Evolutionary conservation across 768 basidiomycete species (phyloP).

Genomic region (Leccinum variicolor): DNA sequence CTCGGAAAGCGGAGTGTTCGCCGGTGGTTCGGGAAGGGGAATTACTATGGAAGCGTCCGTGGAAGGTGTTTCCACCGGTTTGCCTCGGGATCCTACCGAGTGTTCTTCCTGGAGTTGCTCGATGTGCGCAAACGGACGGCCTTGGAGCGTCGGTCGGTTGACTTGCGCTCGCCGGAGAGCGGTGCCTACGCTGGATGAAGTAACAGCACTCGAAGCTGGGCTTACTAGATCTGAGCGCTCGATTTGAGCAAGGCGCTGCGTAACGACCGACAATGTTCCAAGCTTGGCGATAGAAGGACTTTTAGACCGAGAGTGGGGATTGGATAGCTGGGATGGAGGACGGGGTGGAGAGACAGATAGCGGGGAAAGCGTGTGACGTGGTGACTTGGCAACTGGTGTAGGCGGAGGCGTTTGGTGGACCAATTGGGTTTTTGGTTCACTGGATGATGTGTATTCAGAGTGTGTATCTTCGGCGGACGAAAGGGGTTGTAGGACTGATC

Average conservation of each 20-base stretch:
- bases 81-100: neutral
- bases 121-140: conserved; percentile 21
- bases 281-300: conserved; percentile 66
- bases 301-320: conserved; percentile 29
- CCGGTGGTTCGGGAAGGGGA: conserved; percentile 19
- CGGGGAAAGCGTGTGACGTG: conserved; percentile 14
- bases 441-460: conserved; percentile 30
- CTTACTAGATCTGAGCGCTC: conserved; percentile 31
- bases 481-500: conserved; percentile 1
- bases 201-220: conserved; percentile 16
- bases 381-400: conserved; percentile 28
- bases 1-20: conserved; percentile 4
- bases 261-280: conserved; percentile 59
- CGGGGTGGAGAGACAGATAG: conserved; percentile 22
- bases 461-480: conserved; percentile 16
- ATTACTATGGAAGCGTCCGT: conserved; percentile 25
- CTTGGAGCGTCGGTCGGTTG: conserved; percentile 6
- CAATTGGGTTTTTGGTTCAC: conserved; percentile 10
- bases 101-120: conserved; percentile 21
- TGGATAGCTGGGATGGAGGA: conserved; percentile 24
- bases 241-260: conserved; percentile 62
- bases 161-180: conserved; percentile 25
- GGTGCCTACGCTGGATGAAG: conserved; percentile 22
- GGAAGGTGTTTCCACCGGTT: conserved; percentile 10
- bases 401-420: conserved; percentile 15